These are phyloP conservation scores for Gynochthodes officinalis DNA, from an alignment of 257 asterid genomes.

Conservation along the genomic window DNA sequence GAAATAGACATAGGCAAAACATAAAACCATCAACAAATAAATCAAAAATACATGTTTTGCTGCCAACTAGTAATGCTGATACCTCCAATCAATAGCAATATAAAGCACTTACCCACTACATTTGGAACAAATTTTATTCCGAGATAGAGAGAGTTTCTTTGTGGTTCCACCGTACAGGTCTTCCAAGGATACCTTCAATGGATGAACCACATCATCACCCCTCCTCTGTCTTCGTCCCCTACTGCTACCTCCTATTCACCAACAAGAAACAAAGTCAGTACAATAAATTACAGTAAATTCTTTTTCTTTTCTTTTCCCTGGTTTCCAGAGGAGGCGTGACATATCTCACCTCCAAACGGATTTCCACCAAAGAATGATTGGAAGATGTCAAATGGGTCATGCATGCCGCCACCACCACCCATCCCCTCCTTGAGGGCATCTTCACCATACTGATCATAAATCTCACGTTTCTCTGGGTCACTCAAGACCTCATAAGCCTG, in stretches of 20 bases:
- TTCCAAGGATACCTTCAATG: conserved; percentile 64
- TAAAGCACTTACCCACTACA: conserved; percentile 49
- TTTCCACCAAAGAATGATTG: conserved; percentile 51
- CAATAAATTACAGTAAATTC: neutral
- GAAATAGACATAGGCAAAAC: conserved; percentile 2
- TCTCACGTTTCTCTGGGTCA: conserved; percentile 67
- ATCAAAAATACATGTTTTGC: neutral
- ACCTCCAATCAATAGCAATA: neutral
- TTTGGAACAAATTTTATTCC: conserved; percentile 60
- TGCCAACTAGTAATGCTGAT: neutral
- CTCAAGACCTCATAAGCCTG: conserved; percentile 76
- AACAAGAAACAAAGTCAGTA: conserved; percentile 1
- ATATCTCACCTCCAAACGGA: conserved; percentile 53
- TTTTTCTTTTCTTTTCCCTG: neutral
- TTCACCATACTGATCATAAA: conserved; percentile 75
- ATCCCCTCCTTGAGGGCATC: conserved; percentile 81
- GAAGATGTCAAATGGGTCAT: conserved; percentile 71
- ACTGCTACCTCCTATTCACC: conserved; percentile 50
- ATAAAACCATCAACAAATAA: neutral
- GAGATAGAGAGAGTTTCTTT: conserved; percentile 61
- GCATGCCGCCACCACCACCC: conserved; percentile 55
- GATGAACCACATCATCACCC: conserved; percentile 70
- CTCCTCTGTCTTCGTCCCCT: conserved; percentile 68
- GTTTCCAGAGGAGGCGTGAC: no score
- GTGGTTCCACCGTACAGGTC: conserved; percentile 53